Percentiles rank a stretch among this genome's conserved stretches.
Evolutionary conservation across 2,329 filamentous ascomycete genomes (phyloP).

Genomic region (Diplodia mutila): DNA sequence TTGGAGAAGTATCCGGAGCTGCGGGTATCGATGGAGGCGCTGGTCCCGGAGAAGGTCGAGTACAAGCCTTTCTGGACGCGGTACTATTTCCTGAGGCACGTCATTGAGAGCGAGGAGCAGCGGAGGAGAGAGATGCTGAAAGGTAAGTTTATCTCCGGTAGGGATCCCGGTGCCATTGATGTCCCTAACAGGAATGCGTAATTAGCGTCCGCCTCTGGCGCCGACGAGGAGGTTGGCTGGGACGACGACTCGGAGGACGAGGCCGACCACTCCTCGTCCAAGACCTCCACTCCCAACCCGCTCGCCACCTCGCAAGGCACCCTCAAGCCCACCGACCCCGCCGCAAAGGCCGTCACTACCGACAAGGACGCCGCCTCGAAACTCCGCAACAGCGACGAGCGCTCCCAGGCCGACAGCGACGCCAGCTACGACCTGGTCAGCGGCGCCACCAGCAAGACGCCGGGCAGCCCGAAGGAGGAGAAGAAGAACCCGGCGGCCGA

Average conservation of each 20-base stretch:
- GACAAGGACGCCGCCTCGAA: constrained; percentile 56
- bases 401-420: constrained; percentile 90
- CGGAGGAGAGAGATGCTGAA: constrained; percentile 87
- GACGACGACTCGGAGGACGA: constrained; percentile 55
- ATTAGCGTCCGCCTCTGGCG: constrained; percentile 40
- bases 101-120: constrained; percentile 90
- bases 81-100: constrained; percentile 92
- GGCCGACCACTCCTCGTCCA: constrained; percentile 27
- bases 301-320: constrained; percentile 43
- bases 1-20: constrained; percentile 86
- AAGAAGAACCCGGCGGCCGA: constrained; percentile 51
- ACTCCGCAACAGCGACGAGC: constrained; percentile 61
- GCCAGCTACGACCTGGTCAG: constrained; percentile 91
- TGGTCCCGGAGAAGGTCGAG: constrained; percentile 90
- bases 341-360: constrained; percentile 22
- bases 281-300: constrained; percentile 27
- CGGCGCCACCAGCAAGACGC: constrained; percentile 76
- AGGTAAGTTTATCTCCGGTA: constrained; percentile 59
- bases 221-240: constrained; percentile 70
- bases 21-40: constrained; percentile 85
- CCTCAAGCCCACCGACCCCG: constrained; percentile 40
- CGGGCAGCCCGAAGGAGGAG: constrained; percentile 64
- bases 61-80: constrained; percentile 91
- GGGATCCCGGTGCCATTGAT: background rate
- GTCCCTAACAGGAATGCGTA: background rate